Percentiles rank a stretch among this genome's conserved stretches.
Conservation (phyloP, 768 basidiomycete genomes). For the Lanmaoa rubissima region DNA sequence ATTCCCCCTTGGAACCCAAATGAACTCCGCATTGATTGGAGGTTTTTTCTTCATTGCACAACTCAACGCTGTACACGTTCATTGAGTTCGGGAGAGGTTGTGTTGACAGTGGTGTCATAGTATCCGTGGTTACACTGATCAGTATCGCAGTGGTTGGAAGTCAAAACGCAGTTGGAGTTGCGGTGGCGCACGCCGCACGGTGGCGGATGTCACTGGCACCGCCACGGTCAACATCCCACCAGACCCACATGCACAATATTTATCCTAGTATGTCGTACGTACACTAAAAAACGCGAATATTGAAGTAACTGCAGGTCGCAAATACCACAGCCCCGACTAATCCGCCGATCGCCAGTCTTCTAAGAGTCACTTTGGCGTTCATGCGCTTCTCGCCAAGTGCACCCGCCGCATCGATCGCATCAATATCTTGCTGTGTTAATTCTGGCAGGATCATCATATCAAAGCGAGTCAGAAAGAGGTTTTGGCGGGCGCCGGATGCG, state of each 20-base stretch:
- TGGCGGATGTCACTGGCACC: neutral
- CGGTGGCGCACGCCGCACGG: neutral
- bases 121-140: slow-evolving; percentile 13
- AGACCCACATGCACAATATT: too few species aligned
- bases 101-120: slow-evolving; percentile 27
- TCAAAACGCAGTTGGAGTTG: neutral
- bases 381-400: slow-evolving; percentile 23
- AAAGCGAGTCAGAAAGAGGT: neutral
- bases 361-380: neutral
- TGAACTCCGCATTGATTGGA: slow-evolving; percentile 27
- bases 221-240: neutral
- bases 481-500: neutral
- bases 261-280: neutral
- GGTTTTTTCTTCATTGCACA: slow-evolving; percentile 14
- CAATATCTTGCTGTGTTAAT: slow-evolving; percentile 50
- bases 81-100: slow-evolving; percentile 29
- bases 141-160: slow-evolving; percentile 4
- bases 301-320: slow-evolving; percentile 11
- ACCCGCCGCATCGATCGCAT: slow-evolving; percentile 58
- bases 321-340: slow-evolving; percentile 4
- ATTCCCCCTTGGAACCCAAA: slow-evolving; percentile 16
- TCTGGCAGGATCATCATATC: slow-evolving; percentile 29
- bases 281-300: slow-evolving; percentile 1
- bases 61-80: slow-evolving; percentile 11
- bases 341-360: neutral